Base-by-base conservation (phyloP, 768 basidiomycete species). In the Trametes punicea region DNA sequence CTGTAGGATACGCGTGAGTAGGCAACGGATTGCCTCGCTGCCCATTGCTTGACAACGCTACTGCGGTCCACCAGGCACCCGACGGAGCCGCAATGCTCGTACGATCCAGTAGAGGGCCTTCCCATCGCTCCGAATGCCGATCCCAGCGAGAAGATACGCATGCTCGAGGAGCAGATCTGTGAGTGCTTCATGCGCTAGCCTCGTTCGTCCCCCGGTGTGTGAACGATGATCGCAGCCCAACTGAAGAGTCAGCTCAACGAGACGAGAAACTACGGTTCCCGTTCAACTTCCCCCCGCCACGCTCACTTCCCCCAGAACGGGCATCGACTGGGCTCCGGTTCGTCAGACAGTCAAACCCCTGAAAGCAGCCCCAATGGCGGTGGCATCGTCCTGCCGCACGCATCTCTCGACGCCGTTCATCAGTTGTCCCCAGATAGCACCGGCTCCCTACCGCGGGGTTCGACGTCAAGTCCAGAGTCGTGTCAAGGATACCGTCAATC, bases 41-140 rank as follows among this genome's bases (percentile, higher is more conserved):
- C 36, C 48, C 46, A 55, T 51, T 18, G 29, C 46, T 18, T 55
- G 44, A 55, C 51, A 38, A 49, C 46, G 27, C 21, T 26, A 16
- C 46, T n/a, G n/a, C n/a, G n/a, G n/a, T n/a, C n/a, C 33, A 59
- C 20, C 63, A 91, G 89, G 21, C 90, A 93, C 70, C 91, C 91
- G n/a, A 75, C 81, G 9, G 89, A 91, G 68, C 90, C 90, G 7
- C 85, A 87, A 64, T 93, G 90, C 64, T 82, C 82, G 9, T 93
- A 93, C 68, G 90, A 93, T 70, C 90, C 90, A 2, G 84, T 92
- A 15, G 90, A 93, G 69, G 91, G 90, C 16, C 70, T 92, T 33
- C 77, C 82, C 7, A 79, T 93, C 34, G 85, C 87, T 20, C 81
- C 89, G 46, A 88, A 91, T 56, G 83, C 80, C 11, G 87, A 92